A percentile compares a stretch with the other conserved stretches of the same genome.
phyloP scores from a whole-genome alignment of 2,329 filamentous ascomycete genomes.

The Grosmannia serpens region DNA sequence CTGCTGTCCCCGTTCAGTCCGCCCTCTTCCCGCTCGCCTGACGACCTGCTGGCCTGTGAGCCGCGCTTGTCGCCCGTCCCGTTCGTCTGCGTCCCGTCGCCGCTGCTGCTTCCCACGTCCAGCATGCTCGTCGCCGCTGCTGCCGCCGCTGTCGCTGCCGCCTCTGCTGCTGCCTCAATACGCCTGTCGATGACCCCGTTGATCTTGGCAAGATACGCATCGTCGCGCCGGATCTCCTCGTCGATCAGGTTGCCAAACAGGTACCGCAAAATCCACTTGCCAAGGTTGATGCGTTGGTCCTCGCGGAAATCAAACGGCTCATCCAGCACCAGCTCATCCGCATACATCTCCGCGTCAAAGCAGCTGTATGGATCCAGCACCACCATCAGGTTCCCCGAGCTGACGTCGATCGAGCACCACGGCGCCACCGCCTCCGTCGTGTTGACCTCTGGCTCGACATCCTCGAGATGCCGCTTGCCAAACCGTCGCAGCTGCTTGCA shows the following conservation, averaged over 20 bases:
- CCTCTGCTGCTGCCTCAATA: constrained; percentile 38
- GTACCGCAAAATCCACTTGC: constrained; percentile 91
- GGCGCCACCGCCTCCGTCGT: constrained; percentile 82
- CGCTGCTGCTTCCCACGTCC: neutral
- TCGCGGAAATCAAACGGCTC: constrained; percentile 74
- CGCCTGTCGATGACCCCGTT: constrained; percentile 51
- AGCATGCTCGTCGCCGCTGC: neutral
- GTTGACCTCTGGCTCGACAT: constrained; percentile 78
- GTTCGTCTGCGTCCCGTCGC: neutral
- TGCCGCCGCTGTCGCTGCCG: constrained; percentile 20
- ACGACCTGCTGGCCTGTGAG: constrained; percentile 47
- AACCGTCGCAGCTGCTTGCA: constrained; percentile 85
- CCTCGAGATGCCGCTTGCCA: constrained; percentile 86
- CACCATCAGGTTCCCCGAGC: constrained; percentile 83
- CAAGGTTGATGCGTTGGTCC: constrained; percentile 92
- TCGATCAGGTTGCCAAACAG: constrained; percentile 83
- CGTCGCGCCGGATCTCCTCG: constrained; percentile 78
- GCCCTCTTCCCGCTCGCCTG: constrained; percentile 61
- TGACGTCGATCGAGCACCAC: constrained; percentile 92
- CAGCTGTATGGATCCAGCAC: constrained; percentile 89
- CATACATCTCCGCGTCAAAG: constrained; percentile 96
- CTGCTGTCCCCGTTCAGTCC: constrained; percentile 53
- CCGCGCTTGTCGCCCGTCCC: constrained; percentile 34
- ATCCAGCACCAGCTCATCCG: constrained; percentile 69
- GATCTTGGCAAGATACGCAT: constrained; percentile 56